These are phyloP conservation scores for Malania oleifera DNA, from an alignment of 164 flowering plant genomes.

Conservation along the genomic window DNA sequence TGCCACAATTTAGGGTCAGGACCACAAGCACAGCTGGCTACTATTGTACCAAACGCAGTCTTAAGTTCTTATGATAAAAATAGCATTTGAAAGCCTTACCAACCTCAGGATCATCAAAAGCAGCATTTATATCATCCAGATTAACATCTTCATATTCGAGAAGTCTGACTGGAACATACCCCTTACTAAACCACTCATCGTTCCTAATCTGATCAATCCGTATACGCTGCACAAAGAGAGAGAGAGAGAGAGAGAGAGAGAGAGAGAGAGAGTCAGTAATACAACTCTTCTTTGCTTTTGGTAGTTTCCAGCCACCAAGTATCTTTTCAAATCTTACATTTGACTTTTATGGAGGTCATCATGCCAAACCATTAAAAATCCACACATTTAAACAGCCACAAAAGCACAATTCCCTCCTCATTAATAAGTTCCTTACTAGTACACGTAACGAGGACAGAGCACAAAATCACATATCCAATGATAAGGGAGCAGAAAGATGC, in stretches of 20 bases:
- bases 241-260: background rate
- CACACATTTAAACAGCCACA: no score
- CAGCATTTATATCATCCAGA: constrained; percentile 89
- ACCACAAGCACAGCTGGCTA: no score
- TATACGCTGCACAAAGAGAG: constrained; percentile 60
- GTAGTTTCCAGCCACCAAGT: no score
- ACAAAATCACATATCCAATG: background rate
- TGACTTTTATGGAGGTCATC: no score
- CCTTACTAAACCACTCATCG: constrained; percentile 83
- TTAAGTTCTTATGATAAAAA: background rate
- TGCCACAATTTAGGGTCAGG: no score
- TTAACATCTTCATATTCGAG: constrained; percentile 84
- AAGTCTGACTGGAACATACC: constrained; percentile 56
- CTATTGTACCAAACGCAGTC: no score
- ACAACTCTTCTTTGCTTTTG: no score
- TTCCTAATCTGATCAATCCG: constrained; percentile 65
- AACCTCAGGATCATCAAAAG: constrained; percentile 87
- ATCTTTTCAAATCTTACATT: no score
- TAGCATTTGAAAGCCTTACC: constrained; percentile 23
- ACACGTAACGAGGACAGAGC: background rate
- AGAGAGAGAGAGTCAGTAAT: background rate
- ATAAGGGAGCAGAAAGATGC: constrained; percentile 18
- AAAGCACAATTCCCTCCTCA: no score
- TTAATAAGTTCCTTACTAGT: background rate
- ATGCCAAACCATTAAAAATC: no score